Conservation (phyloP, 2,329 filamentous ascomycete genomes). For the Truncatella angustata region DNA sequence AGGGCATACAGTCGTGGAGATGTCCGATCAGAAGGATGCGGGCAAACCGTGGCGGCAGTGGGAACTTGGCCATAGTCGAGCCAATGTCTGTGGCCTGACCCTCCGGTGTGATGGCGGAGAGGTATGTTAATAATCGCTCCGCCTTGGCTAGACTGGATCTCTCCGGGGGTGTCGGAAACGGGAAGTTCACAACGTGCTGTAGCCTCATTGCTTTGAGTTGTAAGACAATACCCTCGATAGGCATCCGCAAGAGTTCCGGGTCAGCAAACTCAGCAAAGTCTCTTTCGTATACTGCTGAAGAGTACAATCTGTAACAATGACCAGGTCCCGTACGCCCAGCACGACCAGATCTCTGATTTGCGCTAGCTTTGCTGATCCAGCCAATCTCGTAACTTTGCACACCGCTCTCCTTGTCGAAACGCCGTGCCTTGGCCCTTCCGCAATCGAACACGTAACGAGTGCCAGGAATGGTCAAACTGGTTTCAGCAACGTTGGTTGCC, state of each 20-base stretch:
- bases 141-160: constrained; percentile 73
- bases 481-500: constrained; percentile 96
- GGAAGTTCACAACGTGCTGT: constrained; percentile 87
- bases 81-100: constrained; percentile 80
- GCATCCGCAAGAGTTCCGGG: constrained; percentile 86
- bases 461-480: constrained; percentile 92
- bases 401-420: constrained; percentile 81
- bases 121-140: constrained; percentile 80
- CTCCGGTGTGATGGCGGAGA: constrained; percentile 71
- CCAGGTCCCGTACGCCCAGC: constrained; percentile 93
- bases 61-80: constrained; percentile 81
- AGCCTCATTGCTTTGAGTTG: constrained; percentile 95
- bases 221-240: constrained; percentile 87
- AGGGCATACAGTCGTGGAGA: constrained; percentile 76
- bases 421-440: constrained; percentile 87
- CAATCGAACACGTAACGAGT: constrained; percentile 96
- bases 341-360: constrained; percentile 86
- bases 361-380: constrained; percentile 97
- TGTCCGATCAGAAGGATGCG: constrained; percentile 90
- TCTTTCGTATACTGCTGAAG: constrained; percentile 87
- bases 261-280: constrained; percentile 84
- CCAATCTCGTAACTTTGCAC: constrained; percentile 94
- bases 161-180: constrained; percentile 89
- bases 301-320: constrained; percentile 93
- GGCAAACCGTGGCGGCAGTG: constrained; percentile 84